Base-by-base conservation (phyloP, 2,329 filamentous ascomycete species). In the Stemphylium vesicarium region DNA sequence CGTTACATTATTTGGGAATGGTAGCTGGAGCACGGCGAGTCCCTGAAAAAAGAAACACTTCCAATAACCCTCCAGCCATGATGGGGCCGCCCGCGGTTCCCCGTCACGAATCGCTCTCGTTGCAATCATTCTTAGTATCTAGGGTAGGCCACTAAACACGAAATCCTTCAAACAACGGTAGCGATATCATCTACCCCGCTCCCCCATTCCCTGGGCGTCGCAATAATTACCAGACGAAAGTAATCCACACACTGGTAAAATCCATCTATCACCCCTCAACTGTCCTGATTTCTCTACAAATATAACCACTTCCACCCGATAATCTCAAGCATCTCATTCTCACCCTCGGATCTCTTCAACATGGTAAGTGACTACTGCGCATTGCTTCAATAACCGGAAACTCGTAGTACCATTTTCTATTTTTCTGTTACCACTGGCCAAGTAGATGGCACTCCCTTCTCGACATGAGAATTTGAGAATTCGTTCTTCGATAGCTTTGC, bases 11-110 rank as follows among this genome's bases (percentile, higher is more conserved):
- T 64, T 61, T 29, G 44, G 57, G 3, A 72, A 73, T 47, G 70
- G 70, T 18, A 65, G 64, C 7, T 74, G 70, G 72, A 65, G 60
- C 24, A 75, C 73, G 36, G 39, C 44, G 26, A 18, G 20, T n/a
- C 18, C n/a, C 18, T 40, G 29, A 18, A 32, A 18, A 32, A 24
- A 24, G 6, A 7, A 24, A 24, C 7, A 4, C 22, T 2, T 6
- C 4, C 22, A 24, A 24, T 24, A 24, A 24, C 4, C 7, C 7
- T 13, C 32, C n/a, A n/a, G 11, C 15, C 15, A 20, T 20, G 15
- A 20, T 35, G 32, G 32, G 4, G 33, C 16, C 32, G 3, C 33
- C 1, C 13, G 6, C 12, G 13, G 36, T 4, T 22, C 22, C 16
- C 7, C 22, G 7, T 24, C 22, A 24, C 7, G 22, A 24, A 8